Evolutionary conservation across 176 grass and related monocot genomes (phyloP).

Genomic region (Tillandsia fasciculata): DNA sequence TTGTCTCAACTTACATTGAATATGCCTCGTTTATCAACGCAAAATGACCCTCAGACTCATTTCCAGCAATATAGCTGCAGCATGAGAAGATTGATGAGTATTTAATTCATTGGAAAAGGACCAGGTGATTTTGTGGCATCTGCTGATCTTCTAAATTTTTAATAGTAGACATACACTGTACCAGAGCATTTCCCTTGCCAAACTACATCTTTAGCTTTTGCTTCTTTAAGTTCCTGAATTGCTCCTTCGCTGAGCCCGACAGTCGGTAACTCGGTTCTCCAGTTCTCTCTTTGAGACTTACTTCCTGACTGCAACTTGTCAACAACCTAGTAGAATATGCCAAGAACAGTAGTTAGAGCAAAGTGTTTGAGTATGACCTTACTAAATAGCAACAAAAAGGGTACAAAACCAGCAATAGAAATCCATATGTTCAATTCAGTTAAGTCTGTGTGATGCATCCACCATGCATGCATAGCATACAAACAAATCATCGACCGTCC

Average conservation of each 20-base stretch:
- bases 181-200: conserved; percentile 99
- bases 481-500: no score
- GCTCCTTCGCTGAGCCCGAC: conserved; percentile 36
- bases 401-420: not conserved
- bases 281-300: conserved; percentile 45
- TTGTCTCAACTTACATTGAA: conserved; percentile 63
- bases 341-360: not conserved
- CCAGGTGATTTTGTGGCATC: not conserved
- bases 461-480: no score
- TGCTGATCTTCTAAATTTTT: not conserved
- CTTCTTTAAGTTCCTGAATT: conserved; percentile 47
- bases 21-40: conserved; percentile 81
- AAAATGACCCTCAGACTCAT: conserved; percentile 79
- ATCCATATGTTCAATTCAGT: no score
- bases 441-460: no score
- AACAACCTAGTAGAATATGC: conserved; percentile 53
- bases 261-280: conserved; percentile 57
- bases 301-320: conserved; percentile 75
- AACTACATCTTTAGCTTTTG: conserved; percentile 55
- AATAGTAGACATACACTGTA: conserved; percentile 63
- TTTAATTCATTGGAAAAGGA: no score
- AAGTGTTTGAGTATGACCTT: not conserved
- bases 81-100: no score
- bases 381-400: not conserved
- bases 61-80: conserved; percentile 88